Conservation (phyloP, 2,329 filamentous ascomycete genomes). For the Aaosphaeria pasadenensis region DNA sequence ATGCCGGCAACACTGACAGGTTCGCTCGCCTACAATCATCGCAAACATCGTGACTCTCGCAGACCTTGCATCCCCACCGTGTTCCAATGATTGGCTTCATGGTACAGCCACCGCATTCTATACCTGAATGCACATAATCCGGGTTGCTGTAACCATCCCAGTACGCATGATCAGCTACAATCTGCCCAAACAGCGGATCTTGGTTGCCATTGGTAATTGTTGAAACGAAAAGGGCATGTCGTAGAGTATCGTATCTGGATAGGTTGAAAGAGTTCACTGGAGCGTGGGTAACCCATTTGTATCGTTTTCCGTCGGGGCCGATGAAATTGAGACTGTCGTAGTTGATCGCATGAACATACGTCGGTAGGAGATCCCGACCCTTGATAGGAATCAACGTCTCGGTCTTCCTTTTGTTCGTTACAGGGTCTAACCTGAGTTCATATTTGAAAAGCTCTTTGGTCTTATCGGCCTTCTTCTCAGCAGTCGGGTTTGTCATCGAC, state of each 20-base stretch:
- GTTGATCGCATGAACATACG: constrained; percentile 27
- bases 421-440: constrained; percentile 20
- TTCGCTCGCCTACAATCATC: constrained; percentile 12
- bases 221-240: constrained; percentile 30
- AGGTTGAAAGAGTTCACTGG: constrained; percentile 20
- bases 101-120: constrained; percentile 18
- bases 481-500: constrained; percentile 17
- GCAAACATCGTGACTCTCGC: constrained; percentile 23
- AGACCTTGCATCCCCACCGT: constrained; percentile 25
- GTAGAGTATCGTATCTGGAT: constrained; percentile 24
- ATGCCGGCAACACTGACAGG: constrained; percentile 11
- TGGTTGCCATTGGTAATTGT: constrained; percentile 7
- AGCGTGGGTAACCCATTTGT: constrained; percentile 29
- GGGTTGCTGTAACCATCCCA: constrained; percentile 27
- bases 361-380: constrained; percentile 18
- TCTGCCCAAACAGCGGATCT: constrained; percentile 30
- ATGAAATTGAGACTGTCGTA: constrained; percentile 32
- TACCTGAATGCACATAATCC: constrained; percentile 11
- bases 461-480: constrained; percentile 3
- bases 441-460: constrained; percentile 21
- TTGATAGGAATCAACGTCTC: constrained; percentile 19
- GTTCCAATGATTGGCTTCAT: constrained; percentile 18
- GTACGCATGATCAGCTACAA: constrained; percentile 34
- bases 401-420: constrained; percentile 19
- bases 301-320: constrained; percentile 22